Evolutionary conservation across 2,329 filamentous ascomycete genomes (phyloP), one percentile per base, ranked within the genome.

Genomic region (Lachnellula occidentalis): DNA sequence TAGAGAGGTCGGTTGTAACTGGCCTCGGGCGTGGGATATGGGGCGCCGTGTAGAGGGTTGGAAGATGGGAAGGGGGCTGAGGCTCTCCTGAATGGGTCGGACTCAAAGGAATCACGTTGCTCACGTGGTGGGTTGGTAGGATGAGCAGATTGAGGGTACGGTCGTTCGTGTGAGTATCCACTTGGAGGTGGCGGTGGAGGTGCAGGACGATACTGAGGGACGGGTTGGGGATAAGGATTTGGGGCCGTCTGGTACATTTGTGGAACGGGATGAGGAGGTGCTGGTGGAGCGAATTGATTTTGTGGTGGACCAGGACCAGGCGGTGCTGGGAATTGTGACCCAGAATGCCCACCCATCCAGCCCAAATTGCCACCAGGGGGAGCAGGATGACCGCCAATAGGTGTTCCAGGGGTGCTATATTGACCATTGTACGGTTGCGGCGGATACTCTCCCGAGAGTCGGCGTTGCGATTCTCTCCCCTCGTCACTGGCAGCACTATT

Each of bases 401-500:
- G 61, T 14, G 60, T 58, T 37, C 50, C 37, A 12, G 46, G 45
- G 36, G 59, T 58, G n/a, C 53, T 39, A n/a, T 31, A 67, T 63
- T 51, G 67, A 64, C 50, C 49, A 65, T 31, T 31, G 48, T 71
- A 72, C 6, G 68, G 65, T 45, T 71, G 69, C 14, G 42, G 46
- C 22, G 41, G 49, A 41, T 75, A 73, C 31, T 79, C 78, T 12
- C 72, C 71, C n/a, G 66, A 73, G 17, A 78, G 78, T 6, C 76
- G 75, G 31, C 78, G 73, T 24, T 78, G 48, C 58, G 66, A 52
- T 66, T 54, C 53, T 31, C 55, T 46, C 21, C 54, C 54, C n/a
- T 57, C 55, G 47, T 56, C 55, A 34, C 53, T 47, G 50, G 45
- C 46, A 39, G 51, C 69, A 17, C 64, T 68, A 36, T 54, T 61